These are phyloP conservation scores for Peronospora tabacina DNA, from an alignment of 352 stramenopile species.

Conservation along the genomic window DNA sequence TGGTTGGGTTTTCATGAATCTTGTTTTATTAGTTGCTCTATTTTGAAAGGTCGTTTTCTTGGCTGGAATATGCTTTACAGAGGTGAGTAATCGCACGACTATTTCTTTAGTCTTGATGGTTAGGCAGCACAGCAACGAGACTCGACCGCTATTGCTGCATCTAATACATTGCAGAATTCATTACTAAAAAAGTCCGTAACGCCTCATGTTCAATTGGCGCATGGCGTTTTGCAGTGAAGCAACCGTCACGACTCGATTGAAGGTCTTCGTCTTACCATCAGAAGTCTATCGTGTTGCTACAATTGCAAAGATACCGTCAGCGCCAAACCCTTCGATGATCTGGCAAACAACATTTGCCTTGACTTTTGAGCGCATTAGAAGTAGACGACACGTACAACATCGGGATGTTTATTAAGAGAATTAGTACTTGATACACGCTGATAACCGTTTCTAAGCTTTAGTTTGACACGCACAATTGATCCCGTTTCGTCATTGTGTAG, in stretches of 20 bases:
- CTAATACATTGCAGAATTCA: conserved; percentile 4
- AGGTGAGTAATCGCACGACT: not conserved
- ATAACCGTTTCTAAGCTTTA: not conserved
- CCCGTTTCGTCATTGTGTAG: conserved; percentile 11
- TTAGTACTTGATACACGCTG: not conserved
- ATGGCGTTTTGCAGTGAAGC: conserved; percentile 22
- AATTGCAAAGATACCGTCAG: too few species aligned
- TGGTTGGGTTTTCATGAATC: not conserved
- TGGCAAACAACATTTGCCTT: conserved; percentile 60
- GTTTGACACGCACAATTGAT: conserved; percentile 27
- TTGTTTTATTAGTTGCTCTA: not conserved
- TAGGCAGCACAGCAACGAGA: too few species aligned
- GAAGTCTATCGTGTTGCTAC: conserved; percentile 1
- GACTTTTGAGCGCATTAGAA: conserved; percentile 34
- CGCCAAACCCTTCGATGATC: conserved; percentile 31
- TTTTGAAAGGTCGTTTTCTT: not conserved
- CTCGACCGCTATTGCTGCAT: not conserved
- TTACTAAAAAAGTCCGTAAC: conserved; percentile 21
- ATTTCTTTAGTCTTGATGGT: too few species aligned
- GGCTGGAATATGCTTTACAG: not conserved
- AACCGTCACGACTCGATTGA: conserved; percentile 19
- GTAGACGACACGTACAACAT: conserved; percentile 38
- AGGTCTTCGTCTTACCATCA: conserved; percentile 29
- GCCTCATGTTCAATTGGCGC: not conserved
- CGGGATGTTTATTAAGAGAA: conserved; percentile 1